A percentile compares a stretch with the other conserved stretches of the same genome.
phyloP scores from a whole-genome alignment of 495 filamentous ascomycete genomes.

The Aeminium ludgeri region DNA sequence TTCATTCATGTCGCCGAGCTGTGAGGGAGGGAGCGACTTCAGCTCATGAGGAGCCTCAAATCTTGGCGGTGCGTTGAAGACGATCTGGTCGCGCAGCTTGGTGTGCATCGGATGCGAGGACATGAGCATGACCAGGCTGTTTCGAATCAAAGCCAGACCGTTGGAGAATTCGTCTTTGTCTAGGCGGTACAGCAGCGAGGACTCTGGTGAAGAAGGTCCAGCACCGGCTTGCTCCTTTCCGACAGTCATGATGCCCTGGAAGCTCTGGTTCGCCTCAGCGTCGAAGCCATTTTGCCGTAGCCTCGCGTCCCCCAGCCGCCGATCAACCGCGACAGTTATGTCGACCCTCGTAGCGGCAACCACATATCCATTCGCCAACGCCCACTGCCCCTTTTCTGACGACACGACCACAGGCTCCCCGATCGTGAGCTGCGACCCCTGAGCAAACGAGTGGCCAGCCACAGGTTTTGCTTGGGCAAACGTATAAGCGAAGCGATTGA shows the following conservation, averaged over 20 bases:
- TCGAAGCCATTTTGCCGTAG: conserved; percentile 61
- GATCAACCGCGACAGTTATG: conserved; percentile 77
- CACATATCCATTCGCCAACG: conserved; percentile 80
- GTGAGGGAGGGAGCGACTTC: conserved; percentile 25
- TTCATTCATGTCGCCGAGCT: conserved; percentile 45
- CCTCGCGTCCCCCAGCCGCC: conserved; percentile 70
- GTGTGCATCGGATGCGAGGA: conserved; percentile 56
- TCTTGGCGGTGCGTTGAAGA: conserved; percentile 50
- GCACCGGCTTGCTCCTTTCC: conserved; percentile 38
- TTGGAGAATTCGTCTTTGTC: conserved; percentile 98
- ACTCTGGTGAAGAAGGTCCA: too few species aligned
- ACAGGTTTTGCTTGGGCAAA: conserved; percentile 48
- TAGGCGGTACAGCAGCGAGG: conserved; percentile 62
- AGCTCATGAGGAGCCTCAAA: conserved; percentile 51
- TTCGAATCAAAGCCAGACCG: conserved; percentile 85
- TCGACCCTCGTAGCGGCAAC: conserved; percentile 51
- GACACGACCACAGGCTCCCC: conserved; percentile 95
- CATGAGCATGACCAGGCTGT: conserved; percentile 87
- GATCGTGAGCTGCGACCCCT: conserved; percentile 64
- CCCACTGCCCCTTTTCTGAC: conserved; percentile 87
- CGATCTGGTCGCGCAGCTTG: conserved; percentile 60
- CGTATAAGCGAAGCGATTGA: conserved; percentile 77
- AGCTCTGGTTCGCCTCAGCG: conserved; percentile 57
- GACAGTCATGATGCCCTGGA: conserved; percentile 83
- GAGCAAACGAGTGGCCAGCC: conserved; percentile 58